These are phyloP conservation scores for Cydonia oblonga DNA, from an alignment of 331 rosid genomes.

Conservation along the genomic window DNA sequence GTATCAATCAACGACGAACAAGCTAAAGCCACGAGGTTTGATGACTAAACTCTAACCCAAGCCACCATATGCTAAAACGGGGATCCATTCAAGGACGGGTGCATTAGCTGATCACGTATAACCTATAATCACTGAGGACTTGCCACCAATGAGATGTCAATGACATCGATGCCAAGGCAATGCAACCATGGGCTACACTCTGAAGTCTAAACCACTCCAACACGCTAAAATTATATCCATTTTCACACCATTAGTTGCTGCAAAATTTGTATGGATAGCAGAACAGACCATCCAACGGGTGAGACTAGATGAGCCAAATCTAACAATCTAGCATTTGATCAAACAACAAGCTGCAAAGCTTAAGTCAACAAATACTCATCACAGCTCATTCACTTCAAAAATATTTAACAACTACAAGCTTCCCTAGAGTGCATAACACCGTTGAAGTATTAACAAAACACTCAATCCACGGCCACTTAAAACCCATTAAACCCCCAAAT, in stretches of 20 bases:
- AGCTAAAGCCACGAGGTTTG: neutral
- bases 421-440: neutral
- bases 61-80: neutral
- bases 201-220: neutral
- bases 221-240: neutral
- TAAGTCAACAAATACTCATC: neutral
- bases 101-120: neutral
- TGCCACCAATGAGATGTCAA: neutral
- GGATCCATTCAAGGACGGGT: neutral
- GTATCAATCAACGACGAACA: neutral
- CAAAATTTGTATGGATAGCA: neutral
- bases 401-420: neutral
- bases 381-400: neutral
- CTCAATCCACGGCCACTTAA: neutral
- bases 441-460: neutral
- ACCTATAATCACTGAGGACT: neutral
- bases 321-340: neutral
- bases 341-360: neutral
- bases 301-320: neutral
- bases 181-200: neutral
- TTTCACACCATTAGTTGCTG: neutral
- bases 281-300: neutral
- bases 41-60: neutral
- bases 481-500: conserved; percentile 7
- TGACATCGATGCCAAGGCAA: neutral